Conservation (phyloP, 805 yeast genomes). For the Monosporozyma solicola region DNA sequence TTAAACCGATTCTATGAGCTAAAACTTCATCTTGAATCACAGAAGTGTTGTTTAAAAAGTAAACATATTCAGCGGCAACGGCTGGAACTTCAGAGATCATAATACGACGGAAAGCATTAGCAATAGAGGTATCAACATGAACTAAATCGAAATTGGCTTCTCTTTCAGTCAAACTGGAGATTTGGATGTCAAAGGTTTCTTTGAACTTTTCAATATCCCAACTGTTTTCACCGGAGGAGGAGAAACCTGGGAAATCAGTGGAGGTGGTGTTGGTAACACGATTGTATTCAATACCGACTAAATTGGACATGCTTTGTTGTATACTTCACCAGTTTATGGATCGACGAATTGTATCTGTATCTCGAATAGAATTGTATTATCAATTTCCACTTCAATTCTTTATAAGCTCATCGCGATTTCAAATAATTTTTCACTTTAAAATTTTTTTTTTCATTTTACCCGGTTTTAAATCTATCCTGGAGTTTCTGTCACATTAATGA, state of each 20-base stretch:
- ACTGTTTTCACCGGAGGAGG: slow-evolving; percentile 47
- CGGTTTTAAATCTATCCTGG: neutral
- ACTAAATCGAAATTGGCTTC: slow-evolving; percentile 79
- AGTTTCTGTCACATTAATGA: neutral
- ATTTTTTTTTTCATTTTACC: slow-evolving; percentile 2
- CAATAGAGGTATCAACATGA: slow-evolving; percentile 82
- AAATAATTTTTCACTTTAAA: neutral
- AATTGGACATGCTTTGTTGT: slow-evolving; percentile 33
- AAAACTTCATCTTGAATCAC: slow-evolving; percentile 96
- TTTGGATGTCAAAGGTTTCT: slow-evolving; percentile 53
- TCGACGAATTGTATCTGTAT: neutral
- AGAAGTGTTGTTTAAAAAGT: slow-evolving; percentile 86
- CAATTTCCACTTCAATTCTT: neutral
- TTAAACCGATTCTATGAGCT: slow-evolving; percentile 88
- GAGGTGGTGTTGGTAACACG: slow-evolving; percentile 84
- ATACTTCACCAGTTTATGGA: neutral
- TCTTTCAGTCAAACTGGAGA: slow-evolving; percentile 57
- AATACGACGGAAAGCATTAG: slow-evolving; percentile 93
- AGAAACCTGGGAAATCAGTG: slow-evolving; percentile 88
- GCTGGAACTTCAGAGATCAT: slow-evolving; percentile 96
- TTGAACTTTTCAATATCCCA: slow-evolving; percentile 84
- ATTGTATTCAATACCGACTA: slow-evolving; percentile 82
- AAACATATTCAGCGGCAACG: slow-evolving; percentile 89
- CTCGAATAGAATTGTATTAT: neutral
- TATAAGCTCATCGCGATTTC: slow-evolving; percentile 1